A percentile compares a stretch with the other conserved stretches of the same genome.
These are phyloP conservation scores for Hyaloperonospora brassicae DNA, from an alignment of 352 stramenopile species.

Conservation along the genomic window DNA sequence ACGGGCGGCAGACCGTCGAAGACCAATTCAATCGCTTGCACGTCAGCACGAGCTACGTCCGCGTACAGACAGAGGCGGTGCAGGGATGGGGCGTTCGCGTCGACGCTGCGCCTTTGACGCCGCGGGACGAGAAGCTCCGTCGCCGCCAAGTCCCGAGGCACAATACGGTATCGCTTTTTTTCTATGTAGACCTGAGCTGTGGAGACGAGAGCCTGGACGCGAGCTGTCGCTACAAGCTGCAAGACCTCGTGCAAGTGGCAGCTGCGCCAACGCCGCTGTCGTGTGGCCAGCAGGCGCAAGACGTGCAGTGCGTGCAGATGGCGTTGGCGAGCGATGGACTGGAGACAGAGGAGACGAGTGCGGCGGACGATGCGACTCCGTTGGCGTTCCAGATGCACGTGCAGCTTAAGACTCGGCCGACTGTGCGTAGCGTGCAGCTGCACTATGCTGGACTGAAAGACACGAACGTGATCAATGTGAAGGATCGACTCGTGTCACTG, in stretches of 20 bases:
- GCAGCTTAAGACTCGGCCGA: slow-evolving; percentile 35
- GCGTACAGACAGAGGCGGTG: slow-evolving; percentile 23
- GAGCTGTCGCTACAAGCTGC: slow-evolving; percentile 40
- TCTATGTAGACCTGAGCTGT: slow-evolving; percentile 71
- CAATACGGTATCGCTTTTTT: slow-evolving; percentile 74
- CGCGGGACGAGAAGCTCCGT: slow-evolving; percentile 34
- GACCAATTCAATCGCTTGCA: slow-evolving; percentile 71
- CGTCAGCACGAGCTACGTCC: slow-evolving; percentile 49
- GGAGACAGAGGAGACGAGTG: slow-evolving; percentile 1
- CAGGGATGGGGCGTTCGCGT: slow-evolving; percentile 51
- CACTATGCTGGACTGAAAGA: slow-evolving; percentile 51
- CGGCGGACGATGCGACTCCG: slow-evolving; percentile 17
- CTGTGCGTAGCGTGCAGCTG: slow-evolving; percentile 34
- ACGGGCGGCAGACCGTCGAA: slow-evolving; percentile 50
- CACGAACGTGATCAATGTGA: slow-evolving; percentile 64
- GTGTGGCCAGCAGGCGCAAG: slow-evolving; percentile 15
- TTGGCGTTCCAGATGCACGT: slow-evolving; percentile 44
- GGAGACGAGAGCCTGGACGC: slow-evolving; percentile 52
- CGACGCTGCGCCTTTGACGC: slow-evolving; percentile 31
- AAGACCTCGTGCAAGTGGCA: slow-evolving; percentile 44
- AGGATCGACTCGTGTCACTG: slow-evolving; percentile 46
- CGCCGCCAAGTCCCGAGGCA: slow-evolving; percentile 23
- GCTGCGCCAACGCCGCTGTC: slow-evolving; percentile 22
- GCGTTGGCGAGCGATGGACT: slow-evolving; percentile 35
- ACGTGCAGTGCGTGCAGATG: slow-evolving; percentile 30